Base-by-base conservation (phyloP, 2,329 filamentous ascomycete genomes). In the Ophiosphaerella herpotricha region DNA sequence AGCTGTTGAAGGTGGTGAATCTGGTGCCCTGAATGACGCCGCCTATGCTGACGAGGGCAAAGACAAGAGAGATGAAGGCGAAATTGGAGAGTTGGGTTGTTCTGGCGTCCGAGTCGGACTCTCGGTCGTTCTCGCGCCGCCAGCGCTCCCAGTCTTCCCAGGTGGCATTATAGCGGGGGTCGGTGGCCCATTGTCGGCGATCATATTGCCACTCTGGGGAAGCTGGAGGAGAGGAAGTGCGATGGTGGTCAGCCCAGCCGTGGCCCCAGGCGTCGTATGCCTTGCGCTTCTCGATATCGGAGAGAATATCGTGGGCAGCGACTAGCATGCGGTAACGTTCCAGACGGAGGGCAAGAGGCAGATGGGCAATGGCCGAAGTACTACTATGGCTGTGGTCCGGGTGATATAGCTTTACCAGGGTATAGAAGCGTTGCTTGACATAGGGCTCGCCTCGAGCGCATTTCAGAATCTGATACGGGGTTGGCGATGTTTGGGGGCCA, bases 81-180 rank as follows among this genome's bases (percentile, higher is more conserved):
- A 85, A 84, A 66, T 96, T 96, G 50, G 88, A 89, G 75, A 93
- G 85, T 73, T 85, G 89, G 44, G 86, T 61, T 82, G 82, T 55
- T 68, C 70, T 58, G 64, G 64, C 65, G 59, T 75, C 57, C 46
- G 74, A 76, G 56, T 71, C 71, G 65, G 72, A 63, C 42, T 50
- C 63, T 43, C 55, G 51, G 13, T 55, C 52, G 50, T 68, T 57
- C 23, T 67, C 69, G 29, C 58, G 48, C 52, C 74, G 70, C 73
- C 74, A 76, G 38, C 81, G 81, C 76, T 96, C 90, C 92, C 92
- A 97, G 71, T 99, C 94, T 71, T 99, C 94, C 94, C 94, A 99
- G 0, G 94, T 97, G 1, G 91, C 94, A 71, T 97, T 97, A 61
- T 78, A 72, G 41, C 86, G 83, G 2, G 80, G 70, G 68, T 76